Percentiles rank a stretch among this genome's conserved stretches.
phyloP scores from a whole-genome alignment of 371 early-diverging fungal genomes.

The Mucor piriformis region DNA sequence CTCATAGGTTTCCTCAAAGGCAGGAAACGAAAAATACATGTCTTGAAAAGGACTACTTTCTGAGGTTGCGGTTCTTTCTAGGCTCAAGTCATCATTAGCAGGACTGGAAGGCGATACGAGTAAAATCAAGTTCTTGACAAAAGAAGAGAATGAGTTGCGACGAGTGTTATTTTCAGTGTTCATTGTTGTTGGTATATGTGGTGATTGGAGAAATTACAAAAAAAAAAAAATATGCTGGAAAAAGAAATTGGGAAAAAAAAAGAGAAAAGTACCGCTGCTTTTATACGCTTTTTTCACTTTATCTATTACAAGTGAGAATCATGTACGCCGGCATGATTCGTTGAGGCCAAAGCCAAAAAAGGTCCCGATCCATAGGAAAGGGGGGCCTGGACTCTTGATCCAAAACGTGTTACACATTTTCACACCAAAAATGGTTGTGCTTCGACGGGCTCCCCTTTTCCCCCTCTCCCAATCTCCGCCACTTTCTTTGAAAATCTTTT shows the following conservation, averaged over 20 bases:
- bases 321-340: slow-evolving; percentile 18
- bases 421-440: not conserved
- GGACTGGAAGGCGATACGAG: slow-evolving; percentile 28
- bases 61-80: slow-evolving; percentile 2
- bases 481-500: slow-evolving; percentile 3
- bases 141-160: slow-evolving; percentile 32
- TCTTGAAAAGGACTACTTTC: slow-evolving; percentile 28
- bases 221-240: not conserved
- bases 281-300: slow-evolving; percentile 10
- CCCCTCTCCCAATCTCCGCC: not conserved
- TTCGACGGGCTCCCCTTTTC: not conserved
- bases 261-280: not conserved
- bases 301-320: not conserved
- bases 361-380: slow-evolving; percentile 18
- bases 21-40: slow-evolving; percentile 33
- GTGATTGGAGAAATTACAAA: not conserved
- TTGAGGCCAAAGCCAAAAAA: slow-evolving; percentile 18
- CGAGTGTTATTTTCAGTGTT: slow-evolving; percentile 3
- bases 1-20: slow-evolving; percentile 22
- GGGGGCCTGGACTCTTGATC: slow-evolving; percentile 14
- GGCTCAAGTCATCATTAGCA: not conserved
- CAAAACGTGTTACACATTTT: slow-evolving; percentile 10
- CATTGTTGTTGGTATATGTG: too few species aligned
- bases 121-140: slow-evolving; percentile 34
- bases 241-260: slow-evolving; percentile 6